These are phyloP conservation scores for Letharia lupina DNA, from an alignment of 495 filamentous ascomycete genomes.

Conservation along the genomic window DNA sequence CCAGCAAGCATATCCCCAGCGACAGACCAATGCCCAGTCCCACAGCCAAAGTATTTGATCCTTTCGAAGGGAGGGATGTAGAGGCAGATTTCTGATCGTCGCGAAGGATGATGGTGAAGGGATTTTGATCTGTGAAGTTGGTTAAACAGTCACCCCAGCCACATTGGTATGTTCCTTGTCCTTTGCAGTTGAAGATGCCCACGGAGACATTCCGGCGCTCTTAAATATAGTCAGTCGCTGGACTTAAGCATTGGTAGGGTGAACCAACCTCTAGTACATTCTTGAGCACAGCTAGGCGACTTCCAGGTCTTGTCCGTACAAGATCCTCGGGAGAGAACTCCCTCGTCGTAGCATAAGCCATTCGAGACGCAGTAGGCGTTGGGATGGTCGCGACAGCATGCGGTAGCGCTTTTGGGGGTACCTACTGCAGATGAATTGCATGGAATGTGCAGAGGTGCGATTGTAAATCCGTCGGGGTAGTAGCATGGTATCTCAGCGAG, in stretches of 20 bases:
- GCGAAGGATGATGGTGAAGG: not conserved
- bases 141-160: not conserved
- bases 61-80: not conserved
- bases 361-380: not conserved
- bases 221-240: not conserved
- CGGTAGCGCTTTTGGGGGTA: not conserved
- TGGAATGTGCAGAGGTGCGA: not conserved
- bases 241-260: not conserved
- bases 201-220: not conserved
- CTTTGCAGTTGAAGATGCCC: not conserved
- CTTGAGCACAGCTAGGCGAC: not conserved
- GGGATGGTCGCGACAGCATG: not conserved
- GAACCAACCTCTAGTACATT: not conserved
- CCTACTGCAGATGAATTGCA: not conserved
- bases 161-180: not conserved
- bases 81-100: not conserved
- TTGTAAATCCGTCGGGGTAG: not conserved
- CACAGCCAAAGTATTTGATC: not conserved
- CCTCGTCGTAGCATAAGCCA: not conserved
- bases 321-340: not conserved
- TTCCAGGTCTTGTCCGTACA: not conserved
- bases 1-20: not conserved
- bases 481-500: not conserved
- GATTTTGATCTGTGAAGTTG: not conserved
- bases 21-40: not conserved